Base-by-base conservation (phyloP, 169 alveolate genomes). In the Besnoitia besnoiti region DNA sequence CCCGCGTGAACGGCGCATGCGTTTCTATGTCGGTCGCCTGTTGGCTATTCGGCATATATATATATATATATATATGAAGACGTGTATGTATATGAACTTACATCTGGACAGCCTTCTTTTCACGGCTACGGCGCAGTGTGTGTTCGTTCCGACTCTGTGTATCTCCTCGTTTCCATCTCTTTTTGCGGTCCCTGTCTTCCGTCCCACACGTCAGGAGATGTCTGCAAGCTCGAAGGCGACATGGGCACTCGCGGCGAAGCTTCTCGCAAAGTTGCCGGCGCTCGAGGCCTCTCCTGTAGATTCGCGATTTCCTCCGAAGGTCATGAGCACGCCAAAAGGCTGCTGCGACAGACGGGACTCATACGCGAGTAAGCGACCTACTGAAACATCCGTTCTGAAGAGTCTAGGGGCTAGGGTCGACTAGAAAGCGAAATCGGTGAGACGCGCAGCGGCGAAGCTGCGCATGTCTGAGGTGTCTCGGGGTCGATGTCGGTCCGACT, bases 181-280 rank as follows among this genome's bases (percentile, higher is more conserved):
- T 16, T 16, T 49, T 16, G 59, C 59, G 24, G 24, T 16, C 59
- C 7, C 7, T 10, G 67, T 5, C n/a, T 55, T 19, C 30, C 3
- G 12, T 55, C 67, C 3, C 67, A 16, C 67, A 21, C 27, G 12
- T 73, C 82, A 73, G 82, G 82, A 37, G 27, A n/a, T n/a, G 39
- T n/a, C 47, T 24, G 44, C 82, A 24, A n/a, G 14, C 46, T 73
- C 82, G 14, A 37, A 73, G 46, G 82, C 82, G 2, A 73, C 82
- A 8, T 73, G 82, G 82, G 39, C 82, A 10, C 82, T 73, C 39
- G 82, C 82, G 82, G 47, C 39, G 44, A 73, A 73, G 82, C 82
- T 73, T 39, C 40, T 73, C 39, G 82, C 82, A 1, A 73, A 73
- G 46, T 42, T 73, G 44, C 82, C 82, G 5, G 47, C 82, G 46